Percentiles rank a stretch among this genome's conserved stretches.
Conservation (phyloP, 78 protist genomes). For the Protostelium mycophagum region DNA sequence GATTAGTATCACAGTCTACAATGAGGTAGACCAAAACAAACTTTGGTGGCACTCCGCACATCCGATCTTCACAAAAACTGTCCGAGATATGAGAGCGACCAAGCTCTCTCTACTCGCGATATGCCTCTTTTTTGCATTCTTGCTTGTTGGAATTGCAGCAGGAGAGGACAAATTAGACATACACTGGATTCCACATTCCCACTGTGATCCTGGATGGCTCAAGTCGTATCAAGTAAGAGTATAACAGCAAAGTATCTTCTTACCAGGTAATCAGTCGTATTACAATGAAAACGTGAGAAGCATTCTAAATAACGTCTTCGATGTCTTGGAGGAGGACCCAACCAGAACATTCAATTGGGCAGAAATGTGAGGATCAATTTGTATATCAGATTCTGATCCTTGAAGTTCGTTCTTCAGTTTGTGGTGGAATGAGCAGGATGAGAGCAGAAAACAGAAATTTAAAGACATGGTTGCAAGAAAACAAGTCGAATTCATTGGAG, state of each 20-base stretch:
- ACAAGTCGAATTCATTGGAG: slow-evolving; percentile 62
- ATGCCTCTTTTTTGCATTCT: too few species aligned
- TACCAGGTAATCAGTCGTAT: neutral
- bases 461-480: slow-evolving; percentile 11
- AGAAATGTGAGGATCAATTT: slow-evolving; percentile 36
- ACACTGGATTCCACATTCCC: slow-evolving; percentile 51
- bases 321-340: neutral
- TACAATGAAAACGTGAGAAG: slow-evolving; percentile 6
- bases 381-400: too few species aligned
- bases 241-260: neutral
- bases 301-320: slow-evolving; percentile 13
- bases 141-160: too few species aligned
- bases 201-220: slow-evolving; percentile 72
- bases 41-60: too few species aligned
- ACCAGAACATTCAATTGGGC: slow-evolving; percentile 39
- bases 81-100: too few species aligned
- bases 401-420: slow-evolving; percentile 47
- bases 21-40: too few species aligned
- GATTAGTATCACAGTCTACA: too few species aligned
- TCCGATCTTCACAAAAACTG: too few species aligned
- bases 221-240: slow-evolving; percentile 26
- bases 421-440: slow-evolving; percentile 44
- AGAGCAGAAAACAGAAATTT: neutral
- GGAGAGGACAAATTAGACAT: neutral
- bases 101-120: too few species aligned